Conservation (phyloP, 2,329 filamentous ascomycete species). For the Emergomyces pasteurianus region DNA sequence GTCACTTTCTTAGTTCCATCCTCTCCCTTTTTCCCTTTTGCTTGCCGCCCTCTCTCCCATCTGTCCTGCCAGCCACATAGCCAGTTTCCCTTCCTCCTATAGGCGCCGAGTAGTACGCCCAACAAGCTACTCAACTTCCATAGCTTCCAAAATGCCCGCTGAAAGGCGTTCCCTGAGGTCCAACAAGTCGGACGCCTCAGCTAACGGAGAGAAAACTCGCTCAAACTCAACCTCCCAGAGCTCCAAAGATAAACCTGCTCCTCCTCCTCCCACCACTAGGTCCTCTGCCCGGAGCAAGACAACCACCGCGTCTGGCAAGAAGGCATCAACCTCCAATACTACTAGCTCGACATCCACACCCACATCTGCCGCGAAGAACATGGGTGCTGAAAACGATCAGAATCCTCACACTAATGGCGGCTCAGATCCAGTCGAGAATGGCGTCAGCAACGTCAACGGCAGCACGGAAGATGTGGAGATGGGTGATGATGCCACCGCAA, state of each 20-base stretch:
- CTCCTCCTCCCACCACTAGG: constrained; percentile 25
- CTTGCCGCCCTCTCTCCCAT: not conserved
- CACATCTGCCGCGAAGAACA: constrained; percentile 32
- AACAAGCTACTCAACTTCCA: constrained; percentile 18
- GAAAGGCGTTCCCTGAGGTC: constrained; percentile 37
- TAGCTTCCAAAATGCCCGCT: constrained; percentile 31
- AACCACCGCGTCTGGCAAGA: constrained; percentile 22
- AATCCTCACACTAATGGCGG: constrained; percentile 51
- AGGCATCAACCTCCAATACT: constrained; percentile 24
- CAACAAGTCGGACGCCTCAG: constrained; percentile 35
- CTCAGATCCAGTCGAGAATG: constrained; percentile 58
- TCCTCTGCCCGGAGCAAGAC: constrained; percentile 14
- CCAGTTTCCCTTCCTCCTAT: not conserved
- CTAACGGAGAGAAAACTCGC: constrained; percentile 35
- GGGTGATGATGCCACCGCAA: constrained; percentile 48
- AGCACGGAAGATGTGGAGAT: constrained; percentile 60
- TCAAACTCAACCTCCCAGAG: constrained; percentile 33
- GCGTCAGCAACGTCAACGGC: constrained; percentile 48
- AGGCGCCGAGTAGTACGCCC: not conserved
- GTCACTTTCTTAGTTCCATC: not conserved
- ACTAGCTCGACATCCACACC: constrained; percentile 2
- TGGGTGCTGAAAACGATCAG: constrained; percentile 61
- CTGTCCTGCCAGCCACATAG: not conserved
- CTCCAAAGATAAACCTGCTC: constrained; percentile 35
- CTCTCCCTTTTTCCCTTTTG: not conserved